A percentile compares a stretch with the other conserved stretches of the same genome.
Conservation (phyloP, 768 basidiomycete genomes). For the Kwoniella botswanensis region DNA sequence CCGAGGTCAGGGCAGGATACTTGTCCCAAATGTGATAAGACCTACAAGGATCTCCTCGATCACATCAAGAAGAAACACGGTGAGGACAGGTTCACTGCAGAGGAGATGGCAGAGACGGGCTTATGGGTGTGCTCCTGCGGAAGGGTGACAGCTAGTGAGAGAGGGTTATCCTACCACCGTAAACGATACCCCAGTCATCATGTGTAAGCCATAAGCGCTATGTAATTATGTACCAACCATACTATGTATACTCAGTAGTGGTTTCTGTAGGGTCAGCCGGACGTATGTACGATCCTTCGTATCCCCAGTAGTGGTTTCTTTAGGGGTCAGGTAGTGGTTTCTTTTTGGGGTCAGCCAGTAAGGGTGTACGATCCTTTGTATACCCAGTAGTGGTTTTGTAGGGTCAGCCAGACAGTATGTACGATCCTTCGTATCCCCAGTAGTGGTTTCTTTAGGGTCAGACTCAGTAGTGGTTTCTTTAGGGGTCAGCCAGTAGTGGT, state of each 20-base stretch:
- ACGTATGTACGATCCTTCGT: too few relatives aligned
- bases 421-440: too few relatives aligned
- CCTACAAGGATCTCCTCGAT: not conserved
- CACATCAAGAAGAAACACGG: constrained; percentile 10
- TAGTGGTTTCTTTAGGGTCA: too few relatives aligned
- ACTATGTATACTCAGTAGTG: not conserved
- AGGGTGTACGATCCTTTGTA: too few relatives aligned
- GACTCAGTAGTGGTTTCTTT: too few relatives aligned
- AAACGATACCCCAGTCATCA: not conserved
- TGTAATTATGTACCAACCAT: too few relatives aligned
- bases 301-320: not conserved
- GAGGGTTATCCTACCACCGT: not conserved
- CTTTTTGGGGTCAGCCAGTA: too few relatives aligned
- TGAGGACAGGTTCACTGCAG: not conserved
- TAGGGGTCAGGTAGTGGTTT: too few relatives aligned
- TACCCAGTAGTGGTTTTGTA: too few relatives aligned
- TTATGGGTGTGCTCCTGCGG: not conserved
- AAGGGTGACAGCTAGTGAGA: not conserved
- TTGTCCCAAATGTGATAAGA: not conserved
- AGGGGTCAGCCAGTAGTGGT: too few relatives aligned
- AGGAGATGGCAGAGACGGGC: constrained; percentile 2
- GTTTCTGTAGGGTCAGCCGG: not conserved
- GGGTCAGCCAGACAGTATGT: too few relatives aligned
- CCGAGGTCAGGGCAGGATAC: too few relatives aligned
- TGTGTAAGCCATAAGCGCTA: not conserved